These are phyloP conservation scores for Nakazawaea wickerhamii DNA, from an alignment of 805 yeast species.

Conservation along the genomic window DNA sequence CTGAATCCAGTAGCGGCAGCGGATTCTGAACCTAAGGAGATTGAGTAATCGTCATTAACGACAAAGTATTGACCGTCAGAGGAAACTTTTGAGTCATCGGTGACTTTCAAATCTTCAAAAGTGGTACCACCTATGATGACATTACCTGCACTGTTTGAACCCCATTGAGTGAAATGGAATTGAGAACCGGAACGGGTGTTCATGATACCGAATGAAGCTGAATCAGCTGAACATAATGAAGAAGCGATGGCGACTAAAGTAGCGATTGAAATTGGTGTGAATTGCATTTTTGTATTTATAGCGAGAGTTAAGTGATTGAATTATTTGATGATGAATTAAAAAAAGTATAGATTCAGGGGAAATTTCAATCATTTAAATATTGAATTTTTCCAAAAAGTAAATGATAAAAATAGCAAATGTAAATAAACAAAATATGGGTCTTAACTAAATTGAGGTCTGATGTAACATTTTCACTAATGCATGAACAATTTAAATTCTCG, in stretches of 20 bases:
- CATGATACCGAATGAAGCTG: conserved; percentile 7
- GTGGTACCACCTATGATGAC: conserved; percentile 3
- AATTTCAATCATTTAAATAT: too few relatives aligned
- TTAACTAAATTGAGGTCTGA: too few relatives aligned
- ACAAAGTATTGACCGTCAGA: conserved; percentile 8
- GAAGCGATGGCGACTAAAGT: conserved; percentile 8
- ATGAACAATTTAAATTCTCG: too few relatives aligned
- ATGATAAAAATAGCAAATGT: too few relatives aligned
- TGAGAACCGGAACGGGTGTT: conserved; percentile 12
- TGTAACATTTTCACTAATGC: too few relatives aligned
- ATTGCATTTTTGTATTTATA: conserved; percentile 9
- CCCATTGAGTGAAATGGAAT: conserved; percentile 10
- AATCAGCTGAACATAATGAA: conserved; percentile 2
- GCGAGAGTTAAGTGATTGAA: too few relatives aligned
- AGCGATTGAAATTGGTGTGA: conserved; percentile 6
- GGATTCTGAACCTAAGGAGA: conserved; percentile 5
- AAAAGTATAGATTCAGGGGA: too few relatives aligned
- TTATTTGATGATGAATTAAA: too few relatives aligned
- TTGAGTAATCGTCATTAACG: conserved; percentile 6
- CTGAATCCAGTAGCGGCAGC: conserved; percentile 10
- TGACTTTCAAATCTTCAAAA: background rate
- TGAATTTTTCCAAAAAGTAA: too few relatives aligned
- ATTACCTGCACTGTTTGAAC: background rate
- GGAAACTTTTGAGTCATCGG: conserved; percentile 7
- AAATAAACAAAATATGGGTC: too few relatives aligned